These are phyloP conservation scores for Suillus occidentalis DNA, from an alignment of 768 basidiomycete species.

Conservation along the genomic window DNA sequence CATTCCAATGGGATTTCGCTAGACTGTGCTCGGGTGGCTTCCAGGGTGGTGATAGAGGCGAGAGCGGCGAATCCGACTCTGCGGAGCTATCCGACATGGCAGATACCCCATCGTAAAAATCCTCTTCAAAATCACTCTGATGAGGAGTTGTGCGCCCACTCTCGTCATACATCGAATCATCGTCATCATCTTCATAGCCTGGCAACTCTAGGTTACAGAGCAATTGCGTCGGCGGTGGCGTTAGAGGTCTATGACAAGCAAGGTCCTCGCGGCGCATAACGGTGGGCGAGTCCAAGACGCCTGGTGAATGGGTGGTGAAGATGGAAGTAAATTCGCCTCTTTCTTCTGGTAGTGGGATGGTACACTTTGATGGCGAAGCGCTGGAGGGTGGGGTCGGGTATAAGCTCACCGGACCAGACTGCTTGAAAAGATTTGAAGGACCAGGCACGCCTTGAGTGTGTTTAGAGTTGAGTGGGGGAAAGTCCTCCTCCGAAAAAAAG, in stretches of 20 bases:
- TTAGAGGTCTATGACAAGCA: constrained; percentile 33
- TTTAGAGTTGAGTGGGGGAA: constrained; percentile 16
- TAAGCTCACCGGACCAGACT: constrained; percentile 19
- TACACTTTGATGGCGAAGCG: constrained; percentile 23
- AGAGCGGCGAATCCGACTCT: constrained; percentile 24
- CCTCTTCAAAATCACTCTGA: constrained; percentile 20
- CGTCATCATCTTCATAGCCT: constrained; percentile 27
- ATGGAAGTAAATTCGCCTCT: constrained; percentile 13
- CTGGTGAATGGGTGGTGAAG: constrained; percentile 29
- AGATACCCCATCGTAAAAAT: constrained; percentile 16
- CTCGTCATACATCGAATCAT: constrained; percentile 17
- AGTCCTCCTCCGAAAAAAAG: constrained; percentile 15
- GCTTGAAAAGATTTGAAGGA: constrained; percentile 15
- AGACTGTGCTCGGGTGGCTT: constrained; percentile 13
- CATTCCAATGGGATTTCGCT: constrained; percentile 17
- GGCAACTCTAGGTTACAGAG: constrained; percentile 38
- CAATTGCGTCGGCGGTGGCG: constrained; percentile 45
- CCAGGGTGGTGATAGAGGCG: constrained; percentile 39
- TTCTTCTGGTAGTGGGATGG: constrained; percentile 29
- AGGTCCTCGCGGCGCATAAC: constrained; percentile 33
- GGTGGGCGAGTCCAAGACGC: constrained; percentile 36
- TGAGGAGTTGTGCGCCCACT: constrained; percentile 12
- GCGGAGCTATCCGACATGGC: constrained; percentile 17
- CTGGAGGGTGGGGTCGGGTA: constrained; percentile 31
- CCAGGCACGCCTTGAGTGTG: constrained; percentile 17